Conservation (phyloP, 805 yeast genomes). For the Pichia paraexigua region DNA sequence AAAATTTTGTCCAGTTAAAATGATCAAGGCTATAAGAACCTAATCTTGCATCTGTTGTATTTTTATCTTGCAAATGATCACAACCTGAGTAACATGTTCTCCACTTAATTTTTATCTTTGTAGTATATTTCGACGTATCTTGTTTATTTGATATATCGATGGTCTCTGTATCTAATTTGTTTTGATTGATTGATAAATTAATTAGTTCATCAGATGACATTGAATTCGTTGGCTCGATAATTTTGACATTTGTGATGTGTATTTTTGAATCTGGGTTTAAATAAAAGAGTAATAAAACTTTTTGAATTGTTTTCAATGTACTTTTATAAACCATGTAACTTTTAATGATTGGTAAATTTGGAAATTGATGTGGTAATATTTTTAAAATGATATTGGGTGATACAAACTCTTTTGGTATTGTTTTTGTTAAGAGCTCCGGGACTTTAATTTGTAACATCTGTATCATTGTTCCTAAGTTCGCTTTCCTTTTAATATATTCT, state of each 20-base stretch:
- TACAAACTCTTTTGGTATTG: constrained; percentile 38
- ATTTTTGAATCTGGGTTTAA: constrained; percentile 44
- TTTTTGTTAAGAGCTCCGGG: constrained; percentile 41
- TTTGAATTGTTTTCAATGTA: constrained; percentile 47
- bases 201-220: constrained; percentile 21
- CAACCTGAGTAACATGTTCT: constrained; percentile 48
- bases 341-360: constrained; percentile 46
- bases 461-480: constrained; percentile 49
- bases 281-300: constrained; percentile 47
- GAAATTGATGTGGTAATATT: constrained; percentile 47
- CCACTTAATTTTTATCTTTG: constrained; percentile 50
- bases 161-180: constrained; percentile 11
- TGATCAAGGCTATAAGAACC: constrained; percentile 21
- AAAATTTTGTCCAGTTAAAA: constrained; percentile 14
- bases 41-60: constrained; percentile 20
- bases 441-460: constrained; percentile 39
- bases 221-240: constrained; percentile 25
- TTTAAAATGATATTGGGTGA: constrained; percentile 43
- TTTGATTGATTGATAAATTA: constrained; percentile 20
- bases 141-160: neutral
- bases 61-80: constrained; percentile 31
- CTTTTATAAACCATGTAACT: constrained; percentile 51
- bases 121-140: constrained; percentile 31
- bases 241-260: constrained; percentile 39
- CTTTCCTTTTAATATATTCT: constrained; percentile 28